Conservation (phyloP, 2,329 filamentous ascomycete genomes). For the Paecilomyces sp. region DNA sequence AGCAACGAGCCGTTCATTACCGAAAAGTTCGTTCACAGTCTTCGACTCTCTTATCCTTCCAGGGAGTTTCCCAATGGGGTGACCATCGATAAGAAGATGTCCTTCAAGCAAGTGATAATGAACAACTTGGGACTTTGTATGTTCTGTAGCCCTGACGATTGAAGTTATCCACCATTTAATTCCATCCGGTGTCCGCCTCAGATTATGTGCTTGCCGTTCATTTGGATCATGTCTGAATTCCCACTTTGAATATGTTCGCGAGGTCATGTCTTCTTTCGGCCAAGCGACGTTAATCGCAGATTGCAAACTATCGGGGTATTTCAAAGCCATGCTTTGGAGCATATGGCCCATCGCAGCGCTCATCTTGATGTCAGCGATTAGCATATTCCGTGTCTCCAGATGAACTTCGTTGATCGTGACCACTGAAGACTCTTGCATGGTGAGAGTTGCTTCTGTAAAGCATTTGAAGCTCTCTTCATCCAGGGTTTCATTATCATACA, state of each 20-base stretch:
- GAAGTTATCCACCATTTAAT: slow-evolving; percentile 24
- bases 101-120: slow-evolving; percentile 43
- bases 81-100: slow-evolving; percentile 43
- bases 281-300: slow-evolving; percentile 36
- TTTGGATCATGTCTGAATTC: slow-evolving; percentile 14
- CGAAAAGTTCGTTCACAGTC: slow-evolving; percentile 47
- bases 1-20: slow-evolving; percentile 43
- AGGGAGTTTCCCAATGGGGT: slow-evolving; percentile 48
- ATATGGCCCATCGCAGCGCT: slow-evolving; percentile 27
- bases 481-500: slow-evolving; percentile 19
- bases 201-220: slow-evolving; percentile 2
- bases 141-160: slow-evolving; percentile 17
- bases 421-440: slow-evolving; percentile 42
- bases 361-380: slow-evolving; percentile 44
- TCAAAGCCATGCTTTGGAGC: slow-evolving; percentile 29
- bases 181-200: too few species aligned
- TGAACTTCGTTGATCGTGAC: slow-evolving; percentile 30
- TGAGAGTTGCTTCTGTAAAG: slow-evolving; percentile 13
- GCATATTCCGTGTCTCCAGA: slow-evolving; percentile 24
- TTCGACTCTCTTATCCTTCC: slow-evolving; percentile 39
- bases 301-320: slow-evolving; percentile 19
- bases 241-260: slow-evolving; percentile 12
- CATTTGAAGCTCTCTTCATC: slow-evolving; percentile 27
- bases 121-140: slow-evolving; percentile 26
- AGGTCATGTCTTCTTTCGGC: slow-evolving; percentile 26